phyloP scores from a whole-genome alignment of 495 filamentous ascomycete genomes.

The Penicillium antarcticum region DNA sequence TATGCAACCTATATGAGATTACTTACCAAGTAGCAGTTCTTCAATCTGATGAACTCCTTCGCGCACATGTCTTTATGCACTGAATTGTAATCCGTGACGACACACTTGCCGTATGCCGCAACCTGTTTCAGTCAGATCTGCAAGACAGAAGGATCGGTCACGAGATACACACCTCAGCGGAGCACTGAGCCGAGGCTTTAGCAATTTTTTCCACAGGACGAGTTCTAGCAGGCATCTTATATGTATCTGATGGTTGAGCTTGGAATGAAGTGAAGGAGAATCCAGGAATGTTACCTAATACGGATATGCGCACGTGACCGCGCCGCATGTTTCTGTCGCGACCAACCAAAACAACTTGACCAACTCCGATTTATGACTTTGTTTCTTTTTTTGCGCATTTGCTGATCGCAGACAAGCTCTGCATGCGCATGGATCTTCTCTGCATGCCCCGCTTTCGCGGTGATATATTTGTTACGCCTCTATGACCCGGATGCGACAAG shows the following conservation, averaged over 20 bases:
- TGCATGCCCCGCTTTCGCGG: conserved; percentile 28
- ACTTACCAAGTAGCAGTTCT: conserved; percentile 84
- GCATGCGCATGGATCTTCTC: conserved; percentile 12
- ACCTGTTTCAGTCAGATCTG: conserved; percentile 52
- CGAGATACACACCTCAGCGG: conserved; percentile 61
- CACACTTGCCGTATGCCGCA: conserved; percentile 85
- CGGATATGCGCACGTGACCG: conserved; percentile 13
- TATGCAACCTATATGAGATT: background rate
- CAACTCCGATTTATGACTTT: conserved; percentile 1
- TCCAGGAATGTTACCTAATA: conserved; percentile 21
- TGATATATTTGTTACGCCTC: conserved; percentile 46
- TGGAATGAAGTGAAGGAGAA: background rate
- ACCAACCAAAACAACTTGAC: conserved; percentile 27
- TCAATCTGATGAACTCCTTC: conserved; percentile 79
- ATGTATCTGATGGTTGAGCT: background rate
- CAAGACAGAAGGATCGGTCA: background rate
- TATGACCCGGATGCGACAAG: conserved; percentile 51
- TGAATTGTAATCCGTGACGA: conserved; percentile 85
- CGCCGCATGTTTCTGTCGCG: conserved; percentile 28
- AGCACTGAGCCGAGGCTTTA: conserved; percentile 76
- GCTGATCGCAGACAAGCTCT: conserved; percentile 14
- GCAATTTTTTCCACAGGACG: conserved; percentile 90
- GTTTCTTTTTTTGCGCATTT: conserved; percentile 5
- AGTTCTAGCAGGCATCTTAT: conserved; percentile 33
- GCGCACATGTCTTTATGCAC: conserved; percentile 89